Evolutionary conservation across 352 stramenopile species (phyloP).

Genomic region (Pythium utonaiense): DNA sequence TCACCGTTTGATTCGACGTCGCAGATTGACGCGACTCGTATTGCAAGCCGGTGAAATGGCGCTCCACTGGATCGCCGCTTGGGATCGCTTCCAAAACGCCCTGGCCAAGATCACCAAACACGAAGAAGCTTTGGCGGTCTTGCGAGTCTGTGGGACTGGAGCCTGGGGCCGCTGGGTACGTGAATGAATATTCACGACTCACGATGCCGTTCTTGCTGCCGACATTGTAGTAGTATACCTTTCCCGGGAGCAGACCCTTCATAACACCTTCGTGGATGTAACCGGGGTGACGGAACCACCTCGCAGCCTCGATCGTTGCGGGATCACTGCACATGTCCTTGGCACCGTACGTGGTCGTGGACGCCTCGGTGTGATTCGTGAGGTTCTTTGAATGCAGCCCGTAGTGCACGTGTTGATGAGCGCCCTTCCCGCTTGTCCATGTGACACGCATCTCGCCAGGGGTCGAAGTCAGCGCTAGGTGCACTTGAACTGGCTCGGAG

Average conservation of each 20-base stretch:
- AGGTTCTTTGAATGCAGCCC: constrained; percentile 3
- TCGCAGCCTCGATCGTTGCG: constrained; percentile 15
- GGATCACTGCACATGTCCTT: constrained; percentile 28
- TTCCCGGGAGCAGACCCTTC: constrained; percentile 16
- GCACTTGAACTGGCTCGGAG: constrained; percentile 35
- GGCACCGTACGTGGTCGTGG: constrained; percentile 19
- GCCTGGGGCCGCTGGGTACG: constrained; percentile 11
- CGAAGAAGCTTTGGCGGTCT: constrained; percentile 23
- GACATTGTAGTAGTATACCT: constrained; percentile 35
- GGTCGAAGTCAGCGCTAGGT: constrained; percentile 28
- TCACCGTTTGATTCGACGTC: constrained; percentile 29
- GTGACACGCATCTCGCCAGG: constrained; percentile 35
- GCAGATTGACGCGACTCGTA: constrained; percentile 18
- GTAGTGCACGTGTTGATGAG: constrained; percentile 25
- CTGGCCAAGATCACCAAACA: constrained; percentile 33
- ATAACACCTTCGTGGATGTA: constrained; percentile 34
- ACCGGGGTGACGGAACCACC: constrained; percentile 33
- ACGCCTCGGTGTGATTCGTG: constrained; percentile 11
- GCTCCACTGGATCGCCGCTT: constrained; percentile 13
- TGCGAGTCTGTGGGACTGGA: background rate
- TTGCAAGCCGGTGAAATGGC: constrained; percentile 9
- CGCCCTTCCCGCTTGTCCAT: constrained; percentile 30
- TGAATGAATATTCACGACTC: constrained; percentile 29
- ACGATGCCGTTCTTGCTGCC: constrained; percentile 32
- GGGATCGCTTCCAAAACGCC: constrained; percentile 11